phyloP scores from a whole-genome alignment of 495 filamentous ascomycete genomes.

The Bryoglossum gracile region DNA sequence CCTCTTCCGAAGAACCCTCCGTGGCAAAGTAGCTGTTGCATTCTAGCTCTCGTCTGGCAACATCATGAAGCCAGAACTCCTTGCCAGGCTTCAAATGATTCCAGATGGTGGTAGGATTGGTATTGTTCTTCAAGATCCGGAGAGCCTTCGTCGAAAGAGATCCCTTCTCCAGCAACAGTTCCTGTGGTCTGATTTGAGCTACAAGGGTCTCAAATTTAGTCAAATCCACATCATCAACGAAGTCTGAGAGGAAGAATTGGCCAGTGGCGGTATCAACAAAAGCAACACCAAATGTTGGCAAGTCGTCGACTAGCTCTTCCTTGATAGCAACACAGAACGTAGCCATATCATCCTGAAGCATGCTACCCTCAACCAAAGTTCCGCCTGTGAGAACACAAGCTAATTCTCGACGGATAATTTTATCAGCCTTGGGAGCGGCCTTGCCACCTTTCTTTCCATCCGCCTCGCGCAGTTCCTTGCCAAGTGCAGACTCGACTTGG shows the following conservation, averaged over 20 bases:
- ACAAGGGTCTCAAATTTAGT: constrained; percentile 98
- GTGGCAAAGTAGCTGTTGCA: constrained; percentile 72
- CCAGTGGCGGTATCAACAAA: constrained; percentile 97
- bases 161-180: constrained; percentile 85
- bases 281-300: constrained; percentile 80
- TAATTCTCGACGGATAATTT: constrained; percentile 88
- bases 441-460: constrained; percentile 34
- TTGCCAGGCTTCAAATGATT: constrained; percentile 81
- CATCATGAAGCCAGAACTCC: constrained; percentile 89
- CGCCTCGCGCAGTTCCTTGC: constrained; percentile 96
- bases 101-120: constrained; percentile 87
- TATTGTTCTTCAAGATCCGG: constrained; percentile 97
- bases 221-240: constrained; percentile 85
- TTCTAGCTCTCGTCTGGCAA: constrained; percentile 74
- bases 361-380: constrained; percentile 88
- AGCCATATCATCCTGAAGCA: constrained; percentile 98
- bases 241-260: constrained; percentile 87
- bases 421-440: constrained; percentile 63
- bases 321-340: constrained; percentile 97
- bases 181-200: constrained; percentile 84
- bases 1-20: constrained; percentile 51
- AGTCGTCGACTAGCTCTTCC: constrained; percentile 67
- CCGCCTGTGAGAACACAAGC: constrained; percentile 85
- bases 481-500: constrained; percentile 89
- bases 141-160: constrained; percentile 73